phyloP scores from a whole-genome alignment of 768 basidiomycete genomes.

The Suillus brevipes region DNA sequence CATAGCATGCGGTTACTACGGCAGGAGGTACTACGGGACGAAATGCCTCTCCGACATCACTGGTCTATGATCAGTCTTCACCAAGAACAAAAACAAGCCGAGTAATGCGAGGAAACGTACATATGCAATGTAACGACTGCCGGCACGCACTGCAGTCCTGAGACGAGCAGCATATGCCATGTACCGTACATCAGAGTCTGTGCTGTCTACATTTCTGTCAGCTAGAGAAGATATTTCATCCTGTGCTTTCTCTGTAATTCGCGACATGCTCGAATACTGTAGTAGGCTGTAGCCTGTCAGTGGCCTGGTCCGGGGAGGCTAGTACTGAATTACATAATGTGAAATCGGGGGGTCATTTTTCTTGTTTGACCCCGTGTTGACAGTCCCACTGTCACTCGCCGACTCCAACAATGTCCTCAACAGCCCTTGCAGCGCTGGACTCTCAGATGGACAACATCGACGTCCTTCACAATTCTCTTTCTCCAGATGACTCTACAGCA shows the following conservation, averaged over 20 bases:
- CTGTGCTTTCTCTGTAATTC: conserved; percentile 35
- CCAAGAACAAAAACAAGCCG: neutral
- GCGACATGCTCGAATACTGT: conserved; percentile 11
- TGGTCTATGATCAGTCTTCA: conserved; percentile 51
- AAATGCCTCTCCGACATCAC: conserved; percentile 83
- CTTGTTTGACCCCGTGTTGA: conserved; percentile 14
- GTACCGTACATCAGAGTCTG: conserved; percentile 69
- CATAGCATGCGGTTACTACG: conserved; percentile 76
- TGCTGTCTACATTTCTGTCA: conserved; percentile 62
- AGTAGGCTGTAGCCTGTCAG: too few species aligned
- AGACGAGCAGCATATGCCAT: conserved; percentile 79
- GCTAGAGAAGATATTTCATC: conserved; percentile 57
- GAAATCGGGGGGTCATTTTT: conserved; percentile 14
- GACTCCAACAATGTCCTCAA: conserved; percentile 21
- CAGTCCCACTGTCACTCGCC: conserved; percentile 7
- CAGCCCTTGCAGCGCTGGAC: conserved; percentile 4
- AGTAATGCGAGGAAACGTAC: conserved; percentile 38
- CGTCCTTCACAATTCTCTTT: neutral
- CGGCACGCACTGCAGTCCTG: conserved; percentile 70
- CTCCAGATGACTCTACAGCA: conserved; percentile 44
- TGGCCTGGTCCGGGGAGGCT: neutral
- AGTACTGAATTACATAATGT: conserved; percentile 16
- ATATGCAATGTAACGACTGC: conserved; percentile 75
- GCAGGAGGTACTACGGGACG: conserved; percentile 73
- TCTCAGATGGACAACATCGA: conserved; percentile 1